These are phyloP conservation scores for Arctostaphylos glauca DNA, from an alignment of 148 eudicot genomes.

Conservation along the genomic window DNA sequence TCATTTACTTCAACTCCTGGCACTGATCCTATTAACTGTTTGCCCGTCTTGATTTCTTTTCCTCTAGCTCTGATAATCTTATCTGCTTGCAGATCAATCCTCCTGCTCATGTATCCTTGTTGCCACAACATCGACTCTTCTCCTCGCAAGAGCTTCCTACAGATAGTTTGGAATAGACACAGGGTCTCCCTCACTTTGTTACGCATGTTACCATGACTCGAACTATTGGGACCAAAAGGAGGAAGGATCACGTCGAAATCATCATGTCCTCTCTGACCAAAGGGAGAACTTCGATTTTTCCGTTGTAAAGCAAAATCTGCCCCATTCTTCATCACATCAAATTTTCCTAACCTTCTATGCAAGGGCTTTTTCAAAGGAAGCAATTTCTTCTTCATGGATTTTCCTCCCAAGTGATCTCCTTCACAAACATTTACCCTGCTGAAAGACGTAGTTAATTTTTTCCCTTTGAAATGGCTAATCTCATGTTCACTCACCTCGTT, in stretches of 20 bases:
- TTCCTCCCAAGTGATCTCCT: not conserved
- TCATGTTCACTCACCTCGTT: slow-evolving; percentile 27
- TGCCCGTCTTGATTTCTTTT: slow-evolving; percentile 47
- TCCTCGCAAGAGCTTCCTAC: slow-evolving; percentile 66
- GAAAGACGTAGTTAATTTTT: slow-evolving; percentile 20
- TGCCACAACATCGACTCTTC: slow-evolving; percentile 38
- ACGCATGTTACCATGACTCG: slow-evolving; percentile 45
- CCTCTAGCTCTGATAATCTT: slow-evolving; percentile 42
- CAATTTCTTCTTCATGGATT: slow-evolving; percentile 22
- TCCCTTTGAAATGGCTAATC: slow-evolving; percentile 6
- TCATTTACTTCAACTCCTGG: slow-evolving; percentile 97
- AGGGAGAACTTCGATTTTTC: slow-evolving; percentile 25
- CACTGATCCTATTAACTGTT: slow-evolving; percentile 46
- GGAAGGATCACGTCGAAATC: slow-evolving; percentile 40
- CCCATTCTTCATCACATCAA: slow-evolving; percentile 19
- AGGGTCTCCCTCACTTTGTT: slow-evolving; percentile 64
- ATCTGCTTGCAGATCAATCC: slow-evolving; percentile 6
- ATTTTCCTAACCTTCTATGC: slow-evolving; percentile 8
- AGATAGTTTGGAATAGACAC: slow-evolving; percentile 51
- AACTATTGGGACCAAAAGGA: slow-evolving; percentile 41
- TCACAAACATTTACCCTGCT: slow-evolving; percentile 7
- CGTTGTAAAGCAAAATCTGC: slow-evolving; percentile 21
- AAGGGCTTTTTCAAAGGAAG: slow-evolving; percentile 12
- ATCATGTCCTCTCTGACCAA: slow-evolving; percentile 8
- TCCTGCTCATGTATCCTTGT: slow-evolving; percentile 42